These are phyloP conservation scores for Phaeosphaeriaceae sp. DNA, from an alignment of 2,329 filamentous ascomycete genomes.

Conservation along the genomic window DNA sequence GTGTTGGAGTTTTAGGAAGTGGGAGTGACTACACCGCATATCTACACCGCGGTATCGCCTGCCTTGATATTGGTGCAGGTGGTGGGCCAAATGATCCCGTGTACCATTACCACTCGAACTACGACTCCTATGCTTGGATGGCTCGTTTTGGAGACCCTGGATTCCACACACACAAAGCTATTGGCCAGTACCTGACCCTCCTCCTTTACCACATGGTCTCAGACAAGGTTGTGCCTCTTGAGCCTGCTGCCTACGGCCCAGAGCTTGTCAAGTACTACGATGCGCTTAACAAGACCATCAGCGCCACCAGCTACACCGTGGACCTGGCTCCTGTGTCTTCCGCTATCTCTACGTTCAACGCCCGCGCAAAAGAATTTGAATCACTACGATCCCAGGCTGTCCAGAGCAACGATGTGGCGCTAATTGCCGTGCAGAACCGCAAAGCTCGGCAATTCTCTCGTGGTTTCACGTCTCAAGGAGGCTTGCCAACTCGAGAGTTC, in stretches of 20 bases:
- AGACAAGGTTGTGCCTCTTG: conserved; percentile 49
- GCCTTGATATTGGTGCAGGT: conserved; percentile 52
- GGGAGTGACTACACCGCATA: conserved; percentile 58
- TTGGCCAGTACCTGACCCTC: conserved; percentile 56
- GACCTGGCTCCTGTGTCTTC: conserved; percentile 39
- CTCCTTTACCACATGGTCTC: conserved; percentile 51
- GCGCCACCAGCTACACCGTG: conserved; percentile 36
- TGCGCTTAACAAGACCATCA: conserved; percentile 41
- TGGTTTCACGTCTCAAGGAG: conserved; percentile 55
- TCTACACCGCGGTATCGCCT: conserved; percentile 52
- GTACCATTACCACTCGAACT: conserved; percentile 57
- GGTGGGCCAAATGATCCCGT: conserved; percentile 49
- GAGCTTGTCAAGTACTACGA: conserved; percentile 47
- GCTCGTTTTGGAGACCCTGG: conserved; percentile 58
- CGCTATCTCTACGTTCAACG: conserved; percentile 48
- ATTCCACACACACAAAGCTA: conserved; percentile 57
- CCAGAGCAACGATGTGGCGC: conserved; percentile 29
- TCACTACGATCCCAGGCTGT: conserved; percentile 39
- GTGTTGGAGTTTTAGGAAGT: conserved; percentile 53
- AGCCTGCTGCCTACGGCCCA: conserved; percentile 48
- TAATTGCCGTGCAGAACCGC: conserved; percentile 50
- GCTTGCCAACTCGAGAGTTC: conserved; percentile 53
- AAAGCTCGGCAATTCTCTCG: conserved; percentile 56
- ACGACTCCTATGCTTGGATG: conserved; percentile 61
- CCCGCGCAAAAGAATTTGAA: conserved; percentile 34